These are phyloP conservation scores for Vigna angularis DNA, from an alignment of 306 rosid species.

Conservation along the genomic window DNA sequence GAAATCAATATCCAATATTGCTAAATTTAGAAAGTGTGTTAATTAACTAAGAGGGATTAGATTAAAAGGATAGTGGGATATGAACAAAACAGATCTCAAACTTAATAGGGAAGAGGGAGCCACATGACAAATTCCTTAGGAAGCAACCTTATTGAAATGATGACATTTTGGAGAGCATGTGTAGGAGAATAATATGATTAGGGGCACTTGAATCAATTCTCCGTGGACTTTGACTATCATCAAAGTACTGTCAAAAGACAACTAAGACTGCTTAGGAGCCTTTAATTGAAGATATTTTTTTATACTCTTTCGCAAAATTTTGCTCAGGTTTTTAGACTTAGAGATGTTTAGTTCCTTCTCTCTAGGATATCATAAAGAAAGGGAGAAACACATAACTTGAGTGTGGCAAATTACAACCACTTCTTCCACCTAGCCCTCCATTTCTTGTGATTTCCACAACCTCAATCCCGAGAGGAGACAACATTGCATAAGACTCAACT, in stretches of 20 bases:
- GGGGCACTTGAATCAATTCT: neutral
- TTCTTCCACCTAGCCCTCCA: neutral
- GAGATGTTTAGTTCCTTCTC: neutral
- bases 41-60: too few species aligned
- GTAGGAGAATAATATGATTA: neutral
- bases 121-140: too few species aligned
- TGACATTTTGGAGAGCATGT: neutral
- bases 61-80: too few species aligned
- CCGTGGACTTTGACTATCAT: neutral
- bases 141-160: neutral
- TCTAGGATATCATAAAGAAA: neutral
- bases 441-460: neutral
- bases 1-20: too few species aligned
- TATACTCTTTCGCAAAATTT: neutral
- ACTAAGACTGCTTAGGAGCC: neutral
- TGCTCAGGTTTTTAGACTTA: neutral
- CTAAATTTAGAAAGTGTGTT: too few species aligned
- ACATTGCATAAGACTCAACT: neutral
- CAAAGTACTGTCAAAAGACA: neutral
- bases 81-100: too few species aligned
- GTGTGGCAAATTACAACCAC: neutral
- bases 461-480: neutral
- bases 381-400: neutral
- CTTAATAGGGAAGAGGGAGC: too few species aligned
- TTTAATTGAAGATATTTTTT: neutral